Base-by-base conservation (phyloP, 345 rosid species). In the Punica granatum region DNA sequence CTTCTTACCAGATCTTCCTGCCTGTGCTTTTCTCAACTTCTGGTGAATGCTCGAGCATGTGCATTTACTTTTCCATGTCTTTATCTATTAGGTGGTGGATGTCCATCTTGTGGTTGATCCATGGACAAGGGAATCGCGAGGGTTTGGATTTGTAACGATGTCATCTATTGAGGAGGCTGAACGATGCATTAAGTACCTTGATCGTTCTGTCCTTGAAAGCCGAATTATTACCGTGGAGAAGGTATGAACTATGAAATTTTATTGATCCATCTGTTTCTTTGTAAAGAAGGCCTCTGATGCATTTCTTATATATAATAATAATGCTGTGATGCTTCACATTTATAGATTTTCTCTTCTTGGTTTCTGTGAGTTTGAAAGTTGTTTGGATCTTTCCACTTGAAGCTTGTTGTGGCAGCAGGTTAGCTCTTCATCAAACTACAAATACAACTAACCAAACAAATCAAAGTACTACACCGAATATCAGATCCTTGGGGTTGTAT, bases 111-210 rank as follows among this genome's bases (percentile, higher is more conserved):
- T 93, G 73, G 89, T 89, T 64, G 97, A 93, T 76, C 97, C 96
- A 59, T 76, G 96, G 96, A 90, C 95, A 28, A 82, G 97, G 78
- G 97, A 91, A 58, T 84, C 95, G 70, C 94, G 97, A 1, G 97
- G 99, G 7, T 93, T 91, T 80, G 97, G 96, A 59, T 93, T 93
- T 75, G 87, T 93, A n/a, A 85, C 96, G 0, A 82, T 93, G 99
- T 81, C 86, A 46, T 44, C 80, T 2, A 68, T 79, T 60, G 70
- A 70, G 66, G 98, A 87, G 75, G 98, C 97, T 73, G 80, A 85
- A 34, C 84, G 89, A 2, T 90, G 98, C 72, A 77, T 93, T 44
- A 90, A 86, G 79, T 70, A 86, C 76, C 69, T 93, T 65, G 81
- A 93, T 68, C 89, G 81, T 35, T 83, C 97, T 68, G 84, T 85